These are phyloP conservation scores for Alternaria panax DNA, from an alignment of 2,329 filamentous ascomycete genomes.

Conservation along the genomic window DNA sequence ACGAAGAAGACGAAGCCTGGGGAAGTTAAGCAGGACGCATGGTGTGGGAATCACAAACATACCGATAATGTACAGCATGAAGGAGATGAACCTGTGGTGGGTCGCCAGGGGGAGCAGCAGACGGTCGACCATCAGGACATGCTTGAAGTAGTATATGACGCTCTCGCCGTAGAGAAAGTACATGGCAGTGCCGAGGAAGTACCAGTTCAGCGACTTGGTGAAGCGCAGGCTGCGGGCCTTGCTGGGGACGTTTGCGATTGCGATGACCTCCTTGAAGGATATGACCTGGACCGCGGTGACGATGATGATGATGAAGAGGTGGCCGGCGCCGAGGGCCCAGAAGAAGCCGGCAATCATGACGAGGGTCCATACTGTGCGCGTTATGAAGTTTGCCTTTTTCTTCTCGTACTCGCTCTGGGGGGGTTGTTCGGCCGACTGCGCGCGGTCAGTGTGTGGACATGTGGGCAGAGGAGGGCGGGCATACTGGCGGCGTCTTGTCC, in stretches of 20 bases:
- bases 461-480: background rate
- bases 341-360: constrained; percentile 98
- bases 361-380: constrained; percentile 95
- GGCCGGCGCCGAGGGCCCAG: constrained; percentile 88
- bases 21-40: constrained; percentile 31
- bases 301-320: constrained; percentile 95
- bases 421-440: constrained; percentile 46
- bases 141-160: constrained; percentile 99
- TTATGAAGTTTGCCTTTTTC: constrained; percentile 98
- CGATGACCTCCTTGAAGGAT: constrained; percentile 99
- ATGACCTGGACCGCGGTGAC: constrained; percentile 94
- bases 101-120: constrained; percentile 92
- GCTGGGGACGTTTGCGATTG: constrained; percentile 93
- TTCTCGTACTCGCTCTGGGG: constrained; percentile 84
- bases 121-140: constrained; percentile 93
- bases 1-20: constrained; percentile 98
- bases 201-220: constrained; percentile 98
- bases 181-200: constrained; percentile 98
- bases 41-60: constrained; percentile 44
- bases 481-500: constrained; percentile 26
- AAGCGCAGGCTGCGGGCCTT: constrained; percentile 88
- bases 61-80: constrained; percentile 98
- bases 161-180: constrained; percentile 99
- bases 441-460: constrained; percentile 26
- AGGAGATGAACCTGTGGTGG: constrained; percentile 98